A percentile compares a stretch with the other conserved stretches of the same genome.
Evolutionary conservation across 305 asterid species (phyloP).

Genomic region (Fraxinus dipetala): DNA sequence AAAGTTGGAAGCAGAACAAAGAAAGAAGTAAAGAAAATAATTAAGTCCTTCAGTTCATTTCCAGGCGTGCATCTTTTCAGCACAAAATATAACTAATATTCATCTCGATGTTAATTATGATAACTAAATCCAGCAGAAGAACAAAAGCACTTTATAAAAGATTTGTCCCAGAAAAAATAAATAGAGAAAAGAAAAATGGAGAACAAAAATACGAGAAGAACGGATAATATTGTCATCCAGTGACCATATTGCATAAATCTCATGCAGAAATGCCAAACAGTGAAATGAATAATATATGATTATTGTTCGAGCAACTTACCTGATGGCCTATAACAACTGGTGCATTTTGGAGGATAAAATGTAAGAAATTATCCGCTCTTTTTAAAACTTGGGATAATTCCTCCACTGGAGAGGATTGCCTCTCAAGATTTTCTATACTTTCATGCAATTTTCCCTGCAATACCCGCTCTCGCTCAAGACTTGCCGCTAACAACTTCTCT

Average conservation of each 20-base stretch:
- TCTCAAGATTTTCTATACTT: slow-evolving; percentile 71
- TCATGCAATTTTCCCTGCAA: slow-evolving; percentile 68
- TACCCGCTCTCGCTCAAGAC: slow-evolving; percentile 50
- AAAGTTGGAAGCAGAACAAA: background rate
- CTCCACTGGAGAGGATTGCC: slow-evolving; percentile 82
- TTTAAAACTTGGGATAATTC: slow-evolving; percentile 54
- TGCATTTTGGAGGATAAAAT: slow-evolving; percentile 52
- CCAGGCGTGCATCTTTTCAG: background rate
- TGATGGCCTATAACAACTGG: slow-evolving; percentile 57
- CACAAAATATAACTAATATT: background rate
- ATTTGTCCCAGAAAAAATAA: background rate
- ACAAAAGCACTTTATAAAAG: background rate
- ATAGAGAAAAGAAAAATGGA: background rate
- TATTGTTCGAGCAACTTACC: slow-evolving; percentile 22
- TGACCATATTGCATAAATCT: background rate
- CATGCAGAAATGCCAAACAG: background rate
- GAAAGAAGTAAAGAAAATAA: background rate
- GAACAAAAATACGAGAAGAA: background rate
- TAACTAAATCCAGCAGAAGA: background rate
- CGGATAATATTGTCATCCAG: background rate
- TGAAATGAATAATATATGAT: background rate
- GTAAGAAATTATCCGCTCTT: slow-evolving; percentile 48
- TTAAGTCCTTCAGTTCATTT: background rate
- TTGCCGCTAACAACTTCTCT: slow-evolving; percentile 68
- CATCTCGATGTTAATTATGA: background rate